Evolutionary conservation across 83 land plant genomes (phyloP).

Genomic region (Picea mariana): DNA sequence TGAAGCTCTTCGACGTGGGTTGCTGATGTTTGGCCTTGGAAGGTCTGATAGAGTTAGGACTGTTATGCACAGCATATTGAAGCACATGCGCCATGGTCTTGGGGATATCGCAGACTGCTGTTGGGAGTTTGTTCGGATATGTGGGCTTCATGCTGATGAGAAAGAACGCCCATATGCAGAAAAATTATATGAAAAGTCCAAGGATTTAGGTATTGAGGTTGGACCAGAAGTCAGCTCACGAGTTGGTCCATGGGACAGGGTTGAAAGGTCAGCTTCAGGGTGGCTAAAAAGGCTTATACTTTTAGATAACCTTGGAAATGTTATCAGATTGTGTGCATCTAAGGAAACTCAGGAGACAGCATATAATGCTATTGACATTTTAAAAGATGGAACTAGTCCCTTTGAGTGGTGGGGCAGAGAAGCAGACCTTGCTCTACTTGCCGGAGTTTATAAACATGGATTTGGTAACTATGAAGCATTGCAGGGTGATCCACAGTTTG

Average conservation of each 20-base stretch:
- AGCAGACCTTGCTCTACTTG: slow-evolving; percentile 39
- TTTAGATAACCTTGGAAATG: slow-evolving; percentile 40
- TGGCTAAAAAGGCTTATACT: slow-evolving; percentile 42
- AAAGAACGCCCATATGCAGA: slow-evolving; percentile 34
- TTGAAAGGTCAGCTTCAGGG: slow-evolving; percentile 37
- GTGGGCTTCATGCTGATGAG: slow-evolving; percentile 31
- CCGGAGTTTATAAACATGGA: slow-evolving; percentile 47
- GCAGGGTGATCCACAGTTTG: slow-evolving; percentile 33
- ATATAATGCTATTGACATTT: slow-evolving; percentile 36
- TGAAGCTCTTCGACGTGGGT: slow-evolving; percentile 40
- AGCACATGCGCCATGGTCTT: slow-evolving; percentile 41
- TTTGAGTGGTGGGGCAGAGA: slow-evolving; percentile 42
- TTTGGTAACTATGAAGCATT: slow-evolving; percentile 48
- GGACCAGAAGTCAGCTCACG: slow-evolving; percentile 38
- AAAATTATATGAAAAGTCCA: slow-evolving; percentile 28
- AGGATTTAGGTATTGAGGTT: slow-evolving; percentile 39
- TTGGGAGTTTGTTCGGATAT: slow-evolving; percentile 48
- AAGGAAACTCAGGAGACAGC: slow-evolving; percentile 41
- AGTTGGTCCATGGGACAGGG: slow-evolving; percentile 37
- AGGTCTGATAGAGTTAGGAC: slow-evolving; percentile 45
- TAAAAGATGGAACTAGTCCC: slow-evolving; percentile 42
- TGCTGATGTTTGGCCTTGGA: slow-evolving; percentile 46
- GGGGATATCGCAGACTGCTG: slow-evolving; percentile 48
- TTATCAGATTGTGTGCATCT: slow-evolving; percentile 34
- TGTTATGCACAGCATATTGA: slow-evolving; percentile 33